Percentiles rank a stretch among this genome's conserved stretches.
Evolutionary conservation across 1,284 basidiomycete genomes (phyloP).

Genomic region (Leccinum huronense): DNA sequence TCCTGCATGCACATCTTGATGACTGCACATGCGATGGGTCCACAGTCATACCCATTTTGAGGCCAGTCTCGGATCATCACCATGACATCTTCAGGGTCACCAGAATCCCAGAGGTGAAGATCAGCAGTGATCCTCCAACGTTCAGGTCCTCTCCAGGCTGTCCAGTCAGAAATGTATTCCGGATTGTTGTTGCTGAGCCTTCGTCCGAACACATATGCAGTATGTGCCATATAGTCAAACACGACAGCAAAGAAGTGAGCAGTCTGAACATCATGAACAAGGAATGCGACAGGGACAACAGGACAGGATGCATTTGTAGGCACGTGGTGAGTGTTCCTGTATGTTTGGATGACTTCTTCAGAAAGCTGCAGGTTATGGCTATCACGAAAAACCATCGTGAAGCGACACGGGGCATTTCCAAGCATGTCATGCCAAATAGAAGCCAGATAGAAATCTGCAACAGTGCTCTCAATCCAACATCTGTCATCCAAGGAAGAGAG

Average conservation of each 20-base stretch:
- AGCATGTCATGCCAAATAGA: conserved; percentile 1
- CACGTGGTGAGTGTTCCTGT: not conserved
- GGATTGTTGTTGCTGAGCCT: not conserved
- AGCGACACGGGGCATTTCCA: too few species aligned
- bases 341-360: not conserved
- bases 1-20: conserved; percentile 6
- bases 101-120: conserved; percentile 8
- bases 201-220: conserved; percentile 9
- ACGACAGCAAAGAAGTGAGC: conserved; percentile 14
- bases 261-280: not conserved
- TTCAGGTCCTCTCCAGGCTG: not conserved
- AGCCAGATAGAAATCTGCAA: conserved; percentile 2
- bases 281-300: not conserved
- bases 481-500: not conserved
- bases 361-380: not conserved
- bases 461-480: not conserved
- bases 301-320: not conserved
- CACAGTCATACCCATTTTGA: conserved; percentile 16
- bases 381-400: too few species aligned
- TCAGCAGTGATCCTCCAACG: conserved; percentile 7
- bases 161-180: conserved; percentile 7
- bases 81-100: not conserved
- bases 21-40: conserved; percentile 4
- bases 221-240: conserved; percentile 3
- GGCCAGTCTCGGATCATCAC: conserved; percentile 1